Conservation (phyloP, 805 yeast genomes). For the Saccharomycopsis fibuligera region DNA sequence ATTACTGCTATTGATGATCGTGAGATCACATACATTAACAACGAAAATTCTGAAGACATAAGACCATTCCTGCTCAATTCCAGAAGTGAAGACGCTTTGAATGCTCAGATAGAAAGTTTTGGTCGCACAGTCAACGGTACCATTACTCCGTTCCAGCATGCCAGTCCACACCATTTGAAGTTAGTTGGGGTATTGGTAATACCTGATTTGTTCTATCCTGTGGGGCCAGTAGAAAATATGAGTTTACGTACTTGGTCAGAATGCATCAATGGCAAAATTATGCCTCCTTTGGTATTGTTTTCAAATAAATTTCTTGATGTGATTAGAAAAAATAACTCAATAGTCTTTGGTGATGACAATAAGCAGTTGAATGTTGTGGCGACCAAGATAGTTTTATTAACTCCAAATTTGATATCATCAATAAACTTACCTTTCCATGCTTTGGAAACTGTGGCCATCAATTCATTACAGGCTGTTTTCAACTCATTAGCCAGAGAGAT, state of each 20-base stretch:
- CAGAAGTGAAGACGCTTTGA: conserved; percentile 35
- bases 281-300: conserved; percentile 45
- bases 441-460: conserved; percentile 51
- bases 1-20: conserved; percentile 43
- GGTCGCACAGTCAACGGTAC: conserved; percentile 44
- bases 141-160: conserved; percentile 50
- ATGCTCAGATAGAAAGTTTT: conserved; percentile 43
- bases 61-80: conserved; percentile 55
- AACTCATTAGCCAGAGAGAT: conserved; percentile 37
- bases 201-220: conserved; percentile 63
- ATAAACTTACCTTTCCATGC: conserved; percentile 57
- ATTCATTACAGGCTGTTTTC: conserved; percentile 35
- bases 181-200: conserved; percentile 63
- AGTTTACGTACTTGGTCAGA: conserved; percentile 45
- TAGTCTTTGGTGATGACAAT: conserved; percentile 8
- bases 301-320: conserved; percentile 50
- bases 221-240: conserved; percentile 61
- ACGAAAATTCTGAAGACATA: conserved; percentile 62
- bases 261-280: conserved; percentile 38
- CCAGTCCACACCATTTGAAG: conserved; percentile 46
- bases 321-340: conserved; percentile 42
- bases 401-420: conserved; percentile 51
- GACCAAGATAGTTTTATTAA: conserved; percentile 40
- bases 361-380: conserved; percentile 4
- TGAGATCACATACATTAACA: conserved; percentile 40